A percentile compares a stretch with the other conserved stretches of the same genome.
These are phyloP conservation scores for Zizania palustris DNA, from an alignment of 202 grass and related monocot genomes.

Conservation along the genomic window DNA sequence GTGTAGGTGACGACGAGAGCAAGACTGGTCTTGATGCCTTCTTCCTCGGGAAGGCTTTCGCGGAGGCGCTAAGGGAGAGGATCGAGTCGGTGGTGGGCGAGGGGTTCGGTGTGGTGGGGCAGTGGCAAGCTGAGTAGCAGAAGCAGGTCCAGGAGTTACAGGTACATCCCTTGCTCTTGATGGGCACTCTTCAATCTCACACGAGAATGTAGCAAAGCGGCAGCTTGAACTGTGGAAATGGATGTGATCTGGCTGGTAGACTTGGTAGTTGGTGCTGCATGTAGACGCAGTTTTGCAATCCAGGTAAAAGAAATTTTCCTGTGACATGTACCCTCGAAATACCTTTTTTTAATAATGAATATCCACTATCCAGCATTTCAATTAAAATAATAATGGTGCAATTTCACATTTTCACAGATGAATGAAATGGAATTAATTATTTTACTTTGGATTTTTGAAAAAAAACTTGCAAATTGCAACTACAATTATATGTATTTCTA, in stretches of 20 bases:
- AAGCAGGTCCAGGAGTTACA: slow-evolving; percentile 87
- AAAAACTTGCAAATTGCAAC: not conserved
- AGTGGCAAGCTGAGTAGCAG: slow-evolving; percentile 93
- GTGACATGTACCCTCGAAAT: slow-evolving; percentile 30
- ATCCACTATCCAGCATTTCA: slow-evolving; percentile 20
- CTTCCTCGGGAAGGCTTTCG: slow-evolving; percentile 93
- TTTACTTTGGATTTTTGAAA: slow-evolving; percentile 1
- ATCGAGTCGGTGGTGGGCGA: slow-evolving; percentile 82
- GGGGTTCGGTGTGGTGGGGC: slow-evolving; percentile 82
- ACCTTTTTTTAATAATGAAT: slow-evolving; percentile 24
- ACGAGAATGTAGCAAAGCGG: not conserved
- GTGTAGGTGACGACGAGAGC: slow-evolving; percentile 71
- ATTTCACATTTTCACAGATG: slow-evolving; percentile 30
- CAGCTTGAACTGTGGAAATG: not conserved
- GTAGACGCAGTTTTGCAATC: slow-evolving; percentile 36
- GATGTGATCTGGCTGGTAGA: not conserved
- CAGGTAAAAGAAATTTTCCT: slow-evolving; percentile 21
- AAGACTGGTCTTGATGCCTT: slow-evolving; percentile 86
- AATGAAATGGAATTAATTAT: slow-evolving; percentile 8
- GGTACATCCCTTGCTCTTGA: slow-evolving; percentile 39
- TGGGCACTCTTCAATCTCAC: not conserved
- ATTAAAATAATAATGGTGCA: not conserved
- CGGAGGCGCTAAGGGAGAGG: slow-evolving; percentile 79
- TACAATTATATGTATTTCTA: slow-evolving; percentile 8
- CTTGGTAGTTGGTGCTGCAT: slow-evolving; percentile 42